Base-by-base conservation (phyloP, 768 basidiomycete genomes). In the Cyathus striatus region DNA sequence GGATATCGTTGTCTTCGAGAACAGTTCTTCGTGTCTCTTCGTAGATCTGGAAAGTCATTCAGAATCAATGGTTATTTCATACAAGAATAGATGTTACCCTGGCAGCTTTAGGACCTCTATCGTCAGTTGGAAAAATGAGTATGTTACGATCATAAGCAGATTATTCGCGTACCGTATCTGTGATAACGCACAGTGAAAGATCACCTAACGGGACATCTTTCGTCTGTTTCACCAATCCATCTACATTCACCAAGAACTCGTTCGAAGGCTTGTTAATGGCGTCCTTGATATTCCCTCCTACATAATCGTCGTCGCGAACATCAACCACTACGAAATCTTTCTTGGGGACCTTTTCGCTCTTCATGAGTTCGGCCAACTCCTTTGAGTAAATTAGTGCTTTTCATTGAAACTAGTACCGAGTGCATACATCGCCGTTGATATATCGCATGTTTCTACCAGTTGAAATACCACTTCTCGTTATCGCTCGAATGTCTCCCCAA, bases 261-360 rank as follows among this genome's bases (percentile, higher is more conserved):
- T 57, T 47, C 6, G 86, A 86, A 1, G 90, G 90, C 24, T 70
- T 55, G 54, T 86, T 78, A 45, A 76, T 54, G 32, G 77, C 71
- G 47, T 76, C 72, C 50, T 73, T 79, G 59, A 92, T 88, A 57
- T 91, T 84, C 26, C 90, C 90, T 50, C 90, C 90, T 9, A 57
- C 66, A 61, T 72, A 86, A 50, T 92, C 90, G 43, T 82, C 77
- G 58, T 90, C 89, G n/a, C 90, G 81, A 23, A 92, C 90, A 58
- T 92, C 90, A 30, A 92, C 75, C 34, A 92, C 73, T 23, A 83
- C 59, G 56, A 81, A 91, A 56, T 90, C 86, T 57, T 78, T 76
- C 53, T 68, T 62, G 6, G 77, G 64, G 23, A 66, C 63, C 53
- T 80, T 80, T 43, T 71, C 73, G 55, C 75, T 78, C 61, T 83